phyloP scores from a whole-genome alignment of 352 stramenopile genomes.

The Saprolegnia diclina region DNA sequence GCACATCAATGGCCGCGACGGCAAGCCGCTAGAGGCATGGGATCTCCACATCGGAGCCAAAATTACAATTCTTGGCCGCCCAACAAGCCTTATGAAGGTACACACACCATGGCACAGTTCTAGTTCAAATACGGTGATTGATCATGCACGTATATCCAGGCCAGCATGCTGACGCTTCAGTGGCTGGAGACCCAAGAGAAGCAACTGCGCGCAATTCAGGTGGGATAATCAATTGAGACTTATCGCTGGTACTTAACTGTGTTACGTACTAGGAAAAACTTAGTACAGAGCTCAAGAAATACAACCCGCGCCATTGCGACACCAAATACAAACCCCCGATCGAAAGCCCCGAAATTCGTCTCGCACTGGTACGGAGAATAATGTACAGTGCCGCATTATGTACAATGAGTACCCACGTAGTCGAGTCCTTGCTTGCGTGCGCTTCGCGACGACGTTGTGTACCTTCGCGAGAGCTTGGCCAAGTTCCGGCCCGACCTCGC shows the following conservation, averaged over 20 bases:
- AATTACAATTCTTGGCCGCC: constrained; percentile 29
- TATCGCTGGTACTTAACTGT: not conserved
- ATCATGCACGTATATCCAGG: not conserved
- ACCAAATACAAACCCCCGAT: constrained; percentile 14
- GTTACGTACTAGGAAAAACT: constrained; percentile 12
- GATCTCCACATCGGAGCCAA: constrained; percentile 31
- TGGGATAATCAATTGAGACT: not conserved
- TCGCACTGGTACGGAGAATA: not conserved
- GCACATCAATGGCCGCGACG: constrained; percentile 27
- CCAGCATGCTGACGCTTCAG: constrained; percentile 24
- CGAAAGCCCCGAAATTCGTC: constrained; percentile 4
- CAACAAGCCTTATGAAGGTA: constrained; percentile 30
- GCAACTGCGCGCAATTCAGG: constrained; percentile 6
- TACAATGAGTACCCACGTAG: not conserved
- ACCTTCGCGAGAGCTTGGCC: constrained; percentile 16
- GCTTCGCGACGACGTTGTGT: constrained; percentile 3
- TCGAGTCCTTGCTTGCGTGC: not conserved
- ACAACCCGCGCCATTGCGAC: not conserved
- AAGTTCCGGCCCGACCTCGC: constrained; percentile 20
- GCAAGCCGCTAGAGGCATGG: constrained; percentile 27
- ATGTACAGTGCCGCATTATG: not conserved
- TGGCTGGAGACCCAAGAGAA: constrained; percentile 19
- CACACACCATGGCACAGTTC: not conserved
- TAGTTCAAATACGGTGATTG: not conserved
- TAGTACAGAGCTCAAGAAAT: constrained; percentile 18